phyloP scores from a whole-genome alignment of 2,329 filamentous ascomycete species.

The Xylariales sp. region DNA sequence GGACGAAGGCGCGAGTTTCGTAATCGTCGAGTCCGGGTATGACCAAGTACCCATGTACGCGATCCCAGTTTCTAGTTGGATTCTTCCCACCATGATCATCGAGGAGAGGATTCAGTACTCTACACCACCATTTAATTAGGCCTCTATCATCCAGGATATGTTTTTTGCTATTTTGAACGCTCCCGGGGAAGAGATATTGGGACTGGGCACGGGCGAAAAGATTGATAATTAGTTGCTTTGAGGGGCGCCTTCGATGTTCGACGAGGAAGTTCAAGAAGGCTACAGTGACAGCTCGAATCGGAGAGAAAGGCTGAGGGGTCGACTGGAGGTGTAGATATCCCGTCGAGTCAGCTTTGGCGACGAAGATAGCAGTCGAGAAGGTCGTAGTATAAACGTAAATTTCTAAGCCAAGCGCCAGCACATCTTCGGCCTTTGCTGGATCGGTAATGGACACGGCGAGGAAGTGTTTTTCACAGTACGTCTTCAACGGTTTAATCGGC shows the following conservation, averaged over 20 bases:
- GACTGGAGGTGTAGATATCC: slow-evolving; percentile 80
- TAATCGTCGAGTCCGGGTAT: slow-evolving; percentile 87
- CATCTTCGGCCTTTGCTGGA: slow-evolving; percentile 53
- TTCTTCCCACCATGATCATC: slow-evolving; percentile 55
- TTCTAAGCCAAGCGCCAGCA: slow-evolving; percentile 86
- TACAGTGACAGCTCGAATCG: slow-evolving; percentile 77
- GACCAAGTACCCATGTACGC: slow-evolving; percentile 81
- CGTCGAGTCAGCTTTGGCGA: slow-evolving; percentile 97
- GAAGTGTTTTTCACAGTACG: slow-evolving; percentile 88
- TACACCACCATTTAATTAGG: slow-evolving; percentile 96
- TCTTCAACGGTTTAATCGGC: slow-evolving; percentile 56
- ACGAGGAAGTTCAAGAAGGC: slow-evolving; percentile 83
- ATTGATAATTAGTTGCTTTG: slow-evolving; percentile 80
- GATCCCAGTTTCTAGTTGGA: slow-evolving; percentile 55
- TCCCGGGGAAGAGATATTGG: slow-evolving; percentile 95
- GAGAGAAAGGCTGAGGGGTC: slow-evolving; percentile 74
- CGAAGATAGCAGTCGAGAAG: slow-evolving; percentile 86
- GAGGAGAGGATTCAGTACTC: slow-evolving; percentile 82
- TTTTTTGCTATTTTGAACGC: slow-evolving; percentile 84
- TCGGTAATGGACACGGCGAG: slow-evolving; percentile 63
- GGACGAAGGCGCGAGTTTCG: slow-evolving; percentile 84
- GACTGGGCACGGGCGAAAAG: slow-evolving; percentile 92
- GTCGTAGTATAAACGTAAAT: slow-evolving; percentile 87
- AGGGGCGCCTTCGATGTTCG: slow-evolving; percentile 70
- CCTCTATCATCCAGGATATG: slow-evolving; percentile 92